These are phyloP conservation scores for Tylopilus intermedius DNA, from an alignment of 768 basidiomycete genomes.

Conservation along the genomic window DNA sequence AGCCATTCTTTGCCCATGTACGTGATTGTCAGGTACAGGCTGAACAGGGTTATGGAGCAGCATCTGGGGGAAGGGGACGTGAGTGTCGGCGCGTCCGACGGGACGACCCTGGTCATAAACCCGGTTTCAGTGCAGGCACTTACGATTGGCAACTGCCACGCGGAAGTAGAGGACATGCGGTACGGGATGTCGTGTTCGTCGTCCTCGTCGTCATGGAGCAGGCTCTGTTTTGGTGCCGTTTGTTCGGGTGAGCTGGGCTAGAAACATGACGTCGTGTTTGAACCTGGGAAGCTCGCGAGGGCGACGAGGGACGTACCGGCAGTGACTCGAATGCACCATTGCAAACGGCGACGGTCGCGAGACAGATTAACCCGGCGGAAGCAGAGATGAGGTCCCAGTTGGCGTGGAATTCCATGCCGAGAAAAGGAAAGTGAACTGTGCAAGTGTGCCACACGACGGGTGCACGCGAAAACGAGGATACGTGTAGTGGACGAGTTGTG, in stretches of 20 bases:
- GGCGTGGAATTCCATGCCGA: conserved; percentile 11
- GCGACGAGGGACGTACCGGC: conserved; percentile 42
- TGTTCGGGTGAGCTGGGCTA: conserved; percentile 9
- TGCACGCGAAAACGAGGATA: background rate
- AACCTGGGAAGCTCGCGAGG: background rate
- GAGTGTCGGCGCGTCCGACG: background rate
- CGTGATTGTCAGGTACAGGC: conserved; percentile 65
- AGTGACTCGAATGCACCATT: conserved; percentile 66
- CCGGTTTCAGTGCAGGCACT: conserved; percentile 23
- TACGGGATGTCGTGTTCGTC: conserved; percentile 57
- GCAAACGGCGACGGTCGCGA: conserved; percentile 66
- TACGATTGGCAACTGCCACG: conserved; percentile 74
- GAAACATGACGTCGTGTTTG: background rate
- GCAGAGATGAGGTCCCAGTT: conserved; percentile 63
- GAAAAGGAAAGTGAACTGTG: background rate
- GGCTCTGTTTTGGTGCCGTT: background rate
- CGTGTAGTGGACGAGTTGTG: conserved; percentile 16
- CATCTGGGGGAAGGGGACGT: conserved; percentile 36
- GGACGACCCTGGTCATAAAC: background rate
- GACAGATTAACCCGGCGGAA: conserved; percentile 60
- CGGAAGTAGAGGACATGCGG: conserved; percentile 61
- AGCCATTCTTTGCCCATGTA: conserved; percentile 79
- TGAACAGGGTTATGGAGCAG: conserved; percentile 64
- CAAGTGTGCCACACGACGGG: background rate
- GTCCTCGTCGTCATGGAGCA: conserved; percentile 39